These are phyloP conservation scores for Cenchrus purpureus DNA, from an alignment of 176 grass and related monocot genomes.

Conservation along the genomic window DNA sequence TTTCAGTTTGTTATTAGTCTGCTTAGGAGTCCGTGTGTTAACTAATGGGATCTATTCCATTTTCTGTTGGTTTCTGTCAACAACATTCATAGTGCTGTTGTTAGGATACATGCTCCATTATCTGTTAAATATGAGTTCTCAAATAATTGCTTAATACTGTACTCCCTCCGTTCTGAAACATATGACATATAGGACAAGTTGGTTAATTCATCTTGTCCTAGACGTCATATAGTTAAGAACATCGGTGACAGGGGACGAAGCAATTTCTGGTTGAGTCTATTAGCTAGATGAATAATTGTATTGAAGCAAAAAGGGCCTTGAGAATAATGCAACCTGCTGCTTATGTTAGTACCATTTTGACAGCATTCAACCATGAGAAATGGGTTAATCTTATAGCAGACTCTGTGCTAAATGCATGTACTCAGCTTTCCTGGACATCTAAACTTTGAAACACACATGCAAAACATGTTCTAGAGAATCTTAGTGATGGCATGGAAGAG, in stretches of 20 bases:
- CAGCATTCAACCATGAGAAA: not conserved
- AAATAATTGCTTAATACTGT: not conserved
- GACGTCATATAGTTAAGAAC: no score
- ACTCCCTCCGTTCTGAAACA: no score
- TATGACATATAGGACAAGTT: no score
- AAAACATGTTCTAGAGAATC: slow-evolving; percentile 16
- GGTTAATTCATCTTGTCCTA: no score
- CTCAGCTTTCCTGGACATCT: not conserved
- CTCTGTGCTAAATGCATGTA: not conserved
- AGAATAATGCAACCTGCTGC: slow-evolving; percentile 17
- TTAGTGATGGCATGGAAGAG: slow-evolving; percentile 1
- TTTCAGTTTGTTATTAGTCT: slow-evolving; percentile 4
- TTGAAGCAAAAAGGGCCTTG: not conserved
- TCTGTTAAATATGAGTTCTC: slow-evolving; percentile 12
- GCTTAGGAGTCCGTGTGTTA: not conserved
- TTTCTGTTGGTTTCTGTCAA: slow-evolving; percentile 20
- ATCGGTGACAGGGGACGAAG: not conserved
- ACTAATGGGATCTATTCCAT: slow-evolving; percentile 15
- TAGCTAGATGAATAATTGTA: slow-evolving; percentile 18
- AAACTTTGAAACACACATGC: not conserved
- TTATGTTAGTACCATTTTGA: slow-evolving; percentile 20
- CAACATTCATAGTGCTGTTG: not conserved
- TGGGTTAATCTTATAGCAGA: slow-evolving; percentile 7
- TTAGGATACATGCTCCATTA: not conserved
- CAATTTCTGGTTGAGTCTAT: not conserved